Base-by-base conservation (phyloP, 139 green algal genomes). In the Trebouxia sp. region DNA sequence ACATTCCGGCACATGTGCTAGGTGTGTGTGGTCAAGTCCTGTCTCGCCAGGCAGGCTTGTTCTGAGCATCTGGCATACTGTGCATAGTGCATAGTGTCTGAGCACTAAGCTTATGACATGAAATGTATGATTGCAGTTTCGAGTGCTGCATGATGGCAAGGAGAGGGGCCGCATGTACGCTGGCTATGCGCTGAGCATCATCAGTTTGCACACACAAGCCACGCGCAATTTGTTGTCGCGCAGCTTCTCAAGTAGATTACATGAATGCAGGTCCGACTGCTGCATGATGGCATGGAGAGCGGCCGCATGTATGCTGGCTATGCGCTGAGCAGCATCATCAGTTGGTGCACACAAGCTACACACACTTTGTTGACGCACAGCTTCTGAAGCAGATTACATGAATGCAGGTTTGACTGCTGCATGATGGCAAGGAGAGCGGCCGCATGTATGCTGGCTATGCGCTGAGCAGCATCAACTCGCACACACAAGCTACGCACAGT, bases 151-250 rank as follows among this genome's bases (percentile, higher is more conserved):
- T 26, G 69, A 70, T 14, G 84, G 83, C 47, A 86, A 56, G 53
- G 78, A 85, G 55, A 62, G 86, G 10, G 84, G 81, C 11, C 79
- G 85, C 48, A 87, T 90, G 84, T 92, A 88, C 70, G 88, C 88
- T 41, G 84, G 86, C 41, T 89, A 90, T 72, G 88, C 88, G 2
- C 86, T 92, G 26, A 87, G 82, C 75, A 82, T 65, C 30, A 66
- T 92, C 48, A 88, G 17, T 86, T 77, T 24, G 74, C 85, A 4
- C 77, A 84, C 12, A 50, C 20, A 58, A 22, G 50, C 22, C 20
- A 17, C 4, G 22, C 50, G 20, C 50, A 3, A 28, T 17, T 5
- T 28, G 5, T 2, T 58, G 3, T 3, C 26, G 50, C 50, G 26
- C 4, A 2, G n/a, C n/a, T n/a, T n/a, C n/a, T n/a, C n/a, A n/a